A percentile compares a stretch with the other conserved stretches of the same genome.
These are phyloP conservation scores for Xylaria palmicola DNA, from an alignment of 495 filamentous ascomycete species.

Conservation along the genomic window DNA sequence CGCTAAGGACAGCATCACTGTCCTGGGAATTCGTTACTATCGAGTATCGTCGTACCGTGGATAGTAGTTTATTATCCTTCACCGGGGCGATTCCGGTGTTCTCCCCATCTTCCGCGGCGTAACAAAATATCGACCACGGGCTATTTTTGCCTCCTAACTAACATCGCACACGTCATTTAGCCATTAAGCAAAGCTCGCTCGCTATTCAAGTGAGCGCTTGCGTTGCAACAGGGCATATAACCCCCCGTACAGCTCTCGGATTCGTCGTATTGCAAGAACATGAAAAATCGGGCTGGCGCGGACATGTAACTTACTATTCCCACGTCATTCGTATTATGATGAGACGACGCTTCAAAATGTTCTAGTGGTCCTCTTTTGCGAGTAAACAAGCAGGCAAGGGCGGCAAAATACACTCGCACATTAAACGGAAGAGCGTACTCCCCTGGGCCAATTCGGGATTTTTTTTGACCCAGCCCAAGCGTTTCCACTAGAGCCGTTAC, in stretches of 20 bases:
- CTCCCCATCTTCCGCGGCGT: not conserved
- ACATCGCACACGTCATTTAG: not conserved
- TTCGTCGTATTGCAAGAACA: not conserved
- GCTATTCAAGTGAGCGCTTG: not conserved
- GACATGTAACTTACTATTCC: slow-evolving; percentile 26
- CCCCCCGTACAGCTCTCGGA: not conserved
- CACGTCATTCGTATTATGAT: slow-evolving; percentile 24
- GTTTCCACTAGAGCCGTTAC: not conserved
- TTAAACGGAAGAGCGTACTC: slow-evolving; percentile 27
- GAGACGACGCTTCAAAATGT: slow-evolving; percentile 17
- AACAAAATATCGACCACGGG: not conserved
- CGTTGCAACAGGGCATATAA: not conserved
- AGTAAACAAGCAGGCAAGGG: slow-evolving; percentile 20
- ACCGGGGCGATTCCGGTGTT: not conserved
- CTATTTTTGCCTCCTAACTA: not conserved
- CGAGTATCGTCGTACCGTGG: not conserved
- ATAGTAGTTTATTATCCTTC: not conserved
- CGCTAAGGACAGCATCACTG: not conserved
- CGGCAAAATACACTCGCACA: slow-evolving; percentile 31
- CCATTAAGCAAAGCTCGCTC: not conserved
- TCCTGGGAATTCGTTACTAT: not conserved
- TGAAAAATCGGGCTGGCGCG: slow-evolving; percentile 13
- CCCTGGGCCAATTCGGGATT: slow-evolving; percentile 24
- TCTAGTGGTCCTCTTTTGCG: slow-evolving; percentile 11
- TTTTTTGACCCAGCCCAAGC: slow-evolving; percentile 10